Evolutionary conservation across 2,329 filamentous ascomycete genomes (phyloP), one percentile per base, ranked within the genome.

Genomic region (Scedosporium minutisporum): DNA sequence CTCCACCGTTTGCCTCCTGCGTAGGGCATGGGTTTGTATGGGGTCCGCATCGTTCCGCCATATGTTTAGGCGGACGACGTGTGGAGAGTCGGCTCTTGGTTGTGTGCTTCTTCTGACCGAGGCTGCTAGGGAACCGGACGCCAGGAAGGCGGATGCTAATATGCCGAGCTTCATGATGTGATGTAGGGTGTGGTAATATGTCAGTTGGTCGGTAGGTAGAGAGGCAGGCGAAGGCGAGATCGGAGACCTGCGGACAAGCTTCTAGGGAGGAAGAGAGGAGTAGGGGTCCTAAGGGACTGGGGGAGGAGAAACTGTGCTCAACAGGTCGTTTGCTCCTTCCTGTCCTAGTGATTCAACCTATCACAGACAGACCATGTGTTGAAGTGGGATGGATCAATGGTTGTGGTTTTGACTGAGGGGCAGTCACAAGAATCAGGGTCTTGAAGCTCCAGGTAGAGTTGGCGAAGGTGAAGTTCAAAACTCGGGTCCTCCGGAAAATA

Each of bases 61-160:
- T 4, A 79, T 77, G 48, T 76, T 68, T 63, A 85, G 67, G 59
- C 71, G 71, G 59, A 85, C 70, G 4, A 84, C 80, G 48, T 74
- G 78, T 1, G 78, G 75, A 21, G 69, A 64, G 18, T 67, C 72
- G 64, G 74, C 66, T 27, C 71, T 65, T 42, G 68, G 69, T 62
- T 71, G 69, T 12, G 65, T 60, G 6, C 41, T 16, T 12, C 41
- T 16, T 12, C 42, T 44, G 21, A 27, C 46, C 16, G 44, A 61
- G 25, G 60, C 48, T 38, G 60, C 60, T 16, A 55, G 21, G 18
- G 58, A 60, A 42, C 58, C 58, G 38, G 58, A 14, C 38, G 58
- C 60, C 18, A 61, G 60, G 2, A 65, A 41, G n/a, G 64, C 29
- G 44, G 65, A 69, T 38, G 74, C 62, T 57, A 73, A 53, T 63